Conservation (phyloP, 768 basidiomycete species). For the Sporobolomyces phaffii region DNA sequence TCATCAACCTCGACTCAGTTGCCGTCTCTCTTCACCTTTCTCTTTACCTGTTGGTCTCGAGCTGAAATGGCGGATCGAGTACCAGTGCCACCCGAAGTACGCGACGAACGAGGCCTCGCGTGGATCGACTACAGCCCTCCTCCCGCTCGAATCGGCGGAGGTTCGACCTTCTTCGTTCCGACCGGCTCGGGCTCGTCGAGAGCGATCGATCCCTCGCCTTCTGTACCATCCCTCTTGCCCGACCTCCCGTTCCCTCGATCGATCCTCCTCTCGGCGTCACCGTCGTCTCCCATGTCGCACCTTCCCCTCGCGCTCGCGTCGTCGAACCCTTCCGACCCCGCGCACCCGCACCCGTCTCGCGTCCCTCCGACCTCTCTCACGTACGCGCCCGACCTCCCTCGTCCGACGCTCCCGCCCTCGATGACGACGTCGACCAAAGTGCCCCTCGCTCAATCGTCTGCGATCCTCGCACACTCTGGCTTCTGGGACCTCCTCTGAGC, state of each 20-base stretch:
- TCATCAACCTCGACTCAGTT: not conserved
- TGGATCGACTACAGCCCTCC: constrained; percentile 12
- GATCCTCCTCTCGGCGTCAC: not conserved
- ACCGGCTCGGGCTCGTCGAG: constrained; percentile 3
- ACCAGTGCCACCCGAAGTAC: no score
- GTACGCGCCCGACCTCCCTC: not conserved
- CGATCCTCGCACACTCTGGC: constrained; percentile 14
- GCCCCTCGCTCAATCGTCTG: constrained; percentile 6
- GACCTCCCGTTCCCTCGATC: constrained; percentile 3
- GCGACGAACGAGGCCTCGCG: not conserved
- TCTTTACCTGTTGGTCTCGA: no score
- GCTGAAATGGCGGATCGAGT: no score
- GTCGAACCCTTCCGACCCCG: not conserved
- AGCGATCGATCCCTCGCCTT: no score
- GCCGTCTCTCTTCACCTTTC: not conserved
- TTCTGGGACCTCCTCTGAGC: constrained; percentile 36
- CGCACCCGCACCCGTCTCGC: no score
- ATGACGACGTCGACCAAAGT: constrained; percentile 1
- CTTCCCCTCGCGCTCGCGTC: not conserved
- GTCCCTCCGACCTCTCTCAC: not conserved
- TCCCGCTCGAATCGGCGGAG: not conserved
- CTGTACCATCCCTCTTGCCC: no score
- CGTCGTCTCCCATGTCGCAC: not conserved
- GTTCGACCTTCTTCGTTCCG: constrained; percentile 8
- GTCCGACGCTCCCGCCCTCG: not conserved